Conservation (phyloP, 495 filamentous ascomycete species). For the Tricharina praecox region DNA sequence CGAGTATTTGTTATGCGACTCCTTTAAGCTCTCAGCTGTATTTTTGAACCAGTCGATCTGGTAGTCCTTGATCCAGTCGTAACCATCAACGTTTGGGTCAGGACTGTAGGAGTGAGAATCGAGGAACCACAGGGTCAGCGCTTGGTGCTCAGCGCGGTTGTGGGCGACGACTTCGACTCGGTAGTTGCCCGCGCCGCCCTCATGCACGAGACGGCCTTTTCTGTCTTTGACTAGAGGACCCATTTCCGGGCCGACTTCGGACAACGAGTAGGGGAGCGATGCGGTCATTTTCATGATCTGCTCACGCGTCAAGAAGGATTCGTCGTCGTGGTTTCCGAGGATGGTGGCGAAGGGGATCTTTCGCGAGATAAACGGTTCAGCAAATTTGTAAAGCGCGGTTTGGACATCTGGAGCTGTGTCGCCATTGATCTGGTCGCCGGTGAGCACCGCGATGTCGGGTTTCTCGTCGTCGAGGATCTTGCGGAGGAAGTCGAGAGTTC, state of each 20-base stretch:
- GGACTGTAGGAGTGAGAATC: conserved; percentile 88
- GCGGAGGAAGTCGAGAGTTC: conserved; percentile 78
- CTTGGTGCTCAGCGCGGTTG: conserved; percentile 49
- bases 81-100: conserved; percentile 77
- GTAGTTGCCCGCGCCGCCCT: conserved; percentile 90
- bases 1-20: conserved; percentile 58
- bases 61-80: conserved; percentile 87
- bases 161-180: conserved; percentile 75
- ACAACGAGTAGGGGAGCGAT: conserved; percentile 74
- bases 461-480: conserved; percentile 74
- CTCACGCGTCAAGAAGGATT: conserved; percentile 58
- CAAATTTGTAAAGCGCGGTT: conserved; percentile 84
- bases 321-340: conserved; percentile 95
- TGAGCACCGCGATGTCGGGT: conserved; percentile 78
- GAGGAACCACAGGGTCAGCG: conserved; percentile 80
- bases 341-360: conserved; percentile 86
- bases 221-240: conserved; percentile 13
- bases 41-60: conserved; percentile 89
- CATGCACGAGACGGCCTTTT: conserved; percentile 30
- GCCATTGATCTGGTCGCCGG: conserved; percentile 89
- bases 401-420: conserved; percentile 85
- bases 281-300: conserved; percentile 72
- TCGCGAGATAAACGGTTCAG: conserved; percentile 65
- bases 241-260: conserved; percentile 55
- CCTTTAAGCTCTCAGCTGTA: conserved; percentile 50